phyloP scores from a whole-genome alignment of 2,329 filamentous ascomycete species.

The Calonectria naviculata region DNA sequence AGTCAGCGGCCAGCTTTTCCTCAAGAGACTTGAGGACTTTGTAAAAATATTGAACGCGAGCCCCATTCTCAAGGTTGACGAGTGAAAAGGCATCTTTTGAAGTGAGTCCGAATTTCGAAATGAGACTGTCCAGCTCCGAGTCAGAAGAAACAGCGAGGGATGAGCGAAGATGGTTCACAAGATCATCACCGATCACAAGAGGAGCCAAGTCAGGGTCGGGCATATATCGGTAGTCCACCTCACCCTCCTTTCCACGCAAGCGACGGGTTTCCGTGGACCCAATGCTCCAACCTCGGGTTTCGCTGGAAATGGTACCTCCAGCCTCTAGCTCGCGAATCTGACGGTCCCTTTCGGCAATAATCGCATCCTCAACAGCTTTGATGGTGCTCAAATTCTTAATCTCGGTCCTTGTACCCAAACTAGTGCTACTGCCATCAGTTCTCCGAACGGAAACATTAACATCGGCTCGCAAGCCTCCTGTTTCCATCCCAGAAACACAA shows the following conservation, averaged over 20 bases:
- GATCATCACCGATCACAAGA: slow-evolving; percentile 76
- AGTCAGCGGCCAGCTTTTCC: slow-evolving; percentile 38
- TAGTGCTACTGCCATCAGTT: slow-evolving; percentile 52
- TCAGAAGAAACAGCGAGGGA: slow-evolving; percentile 81
- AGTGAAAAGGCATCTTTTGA: slow-evolving; percentile 87
- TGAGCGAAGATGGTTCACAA: slow-evolving; percentile 71
- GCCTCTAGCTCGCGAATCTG: slow-evolving; percentile 84
- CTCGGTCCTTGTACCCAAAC: slow-evolving; percentile 87
- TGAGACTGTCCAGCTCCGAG: slow-evolving; percentile 71
- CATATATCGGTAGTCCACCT: slow-evolving; percentile 99
- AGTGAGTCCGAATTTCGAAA: slow-evolving; percentile 73
- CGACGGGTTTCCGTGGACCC: slow-evolving; percentile 84
- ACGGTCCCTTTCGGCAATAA: slow-evolving; percentile 88
- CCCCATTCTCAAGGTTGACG: slow-evolving; percentile 80
- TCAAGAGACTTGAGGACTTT: slow-evolving; percentile 67
- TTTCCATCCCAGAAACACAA: slow-evolving; percentile 92
- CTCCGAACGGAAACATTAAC: slow-evolving; percentile 92
- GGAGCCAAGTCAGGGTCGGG: slow-evolving; percentile 92
- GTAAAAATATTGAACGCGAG: slow-evolving; percentile 85
- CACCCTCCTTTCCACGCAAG: slow-evolving; percentile 92
- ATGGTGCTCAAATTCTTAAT: slow-evolving; percentile 98
- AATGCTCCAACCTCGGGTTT: slow-evolving; percentile 93
- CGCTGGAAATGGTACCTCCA: slow-evolving; percentile 81
- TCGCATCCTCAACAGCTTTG: slow-evolving; percentile 94
- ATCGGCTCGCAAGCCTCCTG: slow-evolving; percentile 89